phyloP scores from a whole-genome alignment of 257 asterid species.

The Solanum bulbocastanum region DNA sequence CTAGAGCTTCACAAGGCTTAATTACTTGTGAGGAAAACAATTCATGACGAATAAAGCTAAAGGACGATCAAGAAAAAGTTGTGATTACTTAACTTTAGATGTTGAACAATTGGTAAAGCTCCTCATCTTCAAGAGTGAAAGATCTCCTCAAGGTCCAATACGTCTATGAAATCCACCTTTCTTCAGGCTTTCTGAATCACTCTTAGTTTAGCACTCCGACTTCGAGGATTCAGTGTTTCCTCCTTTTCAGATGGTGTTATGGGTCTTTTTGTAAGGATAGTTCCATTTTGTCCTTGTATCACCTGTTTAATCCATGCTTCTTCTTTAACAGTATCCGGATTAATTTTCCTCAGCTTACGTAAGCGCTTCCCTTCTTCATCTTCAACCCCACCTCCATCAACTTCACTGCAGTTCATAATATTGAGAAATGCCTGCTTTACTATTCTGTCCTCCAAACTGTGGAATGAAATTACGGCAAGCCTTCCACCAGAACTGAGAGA shows the following conservation, averaged over 20 bases:
- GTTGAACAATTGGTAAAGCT: neutral
- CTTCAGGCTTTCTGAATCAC: constrained; percentile 71
- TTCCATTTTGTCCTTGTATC: constrained; percentile 41
- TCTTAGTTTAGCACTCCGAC: constrained; percentile 92
- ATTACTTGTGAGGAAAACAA: neutral
- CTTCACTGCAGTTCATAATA: constrained; percentile 29
- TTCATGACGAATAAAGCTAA: neutral
- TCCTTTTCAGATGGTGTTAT: constrained; percentile 80
- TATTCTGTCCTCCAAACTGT: constrained; percentile 92
- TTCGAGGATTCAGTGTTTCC: constrained; percentile 68
- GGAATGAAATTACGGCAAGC: constrained; percentile 87
- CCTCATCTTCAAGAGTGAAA: neutral
- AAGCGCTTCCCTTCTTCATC: constrained; percentile 3
- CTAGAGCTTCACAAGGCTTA: neutral
- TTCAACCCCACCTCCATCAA: constrained; percentile 7
- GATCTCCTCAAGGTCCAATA: neutral
- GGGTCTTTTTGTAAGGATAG: constrained; percentile 82
- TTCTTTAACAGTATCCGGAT: constrained; percentile 10
- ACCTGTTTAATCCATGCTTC: constrained; percentile 78
- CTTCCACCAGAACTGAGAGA: constrained; percentile 80
- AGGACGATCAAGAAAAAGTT: neutral
- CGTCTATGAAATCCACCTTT: neutral
- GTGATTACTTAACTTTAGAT: neutral
- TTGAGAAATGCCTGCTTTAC: constrained; percentile 83
- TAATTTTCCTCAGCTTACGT: neutral